Evolutionary conservation across 805 yeast genomes (phyloP).

Genomic region (Starmerella floris): DNA sequence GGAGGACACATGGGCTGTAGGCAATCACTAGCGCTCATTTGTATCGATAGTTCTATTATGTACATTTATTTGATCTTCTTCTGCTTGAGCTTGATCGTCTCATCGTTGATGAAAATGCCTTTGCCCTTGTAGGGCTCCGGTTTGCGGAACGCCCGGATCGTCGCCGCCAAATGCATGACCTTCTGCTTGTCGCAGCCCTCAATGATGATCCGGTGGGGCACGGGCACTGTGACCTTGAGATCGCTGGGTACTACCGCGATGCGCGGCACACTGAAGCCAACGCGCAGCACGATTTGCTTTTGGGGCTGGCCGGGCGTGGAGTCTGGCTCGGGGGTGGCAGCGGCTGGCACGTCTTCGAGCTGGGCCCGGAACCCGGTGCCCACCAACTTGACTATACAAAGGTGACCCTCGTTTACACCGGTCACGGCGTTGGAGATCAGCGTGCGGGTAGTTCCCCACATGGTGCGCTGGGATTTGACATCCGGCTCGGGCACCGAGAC

Average conservation of each 20-base stretch:
- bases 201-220: slow-evolving; percentile 70
- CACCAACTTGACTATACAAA: slow-evolving; percentile 71
- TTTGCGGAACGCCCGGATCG: slow-evolving; percentile 70
- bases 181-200: slow-evolving; percentile 84
- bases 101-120: slow-evolving; percentile 85
- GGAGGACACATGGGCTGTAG: too few relatives aligned
- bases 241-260: slow-evolving; percentile 67
- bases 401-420: slow-evolving; percentile 90
- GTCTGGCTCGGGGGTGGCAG: neutral
- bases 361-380: slow-evolving; percentile 96
- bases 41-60: too few relatives aligned
- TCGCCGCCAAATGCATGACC: slow-evolving; percentile 78
- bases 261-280: slow-evolving; percentile 76
- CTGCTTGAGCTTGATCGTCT: slow-evolving; percentile 78
- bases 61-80: slow-evolving; percentile 69
- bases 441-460: slow-evolving; percentile 93
- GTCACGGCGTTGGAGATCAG: slow-evolving; percentile 59
- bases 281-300: slow-evolving; percentile 57
- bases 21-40: too few relatives aligned
- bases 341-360: slow-evolving; percentile 24
- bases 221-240: slow-evolving; percentile 59
- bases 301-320: slow-evolving; percentile 35
- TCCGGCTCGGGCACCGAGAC: slow-evolving; percentile 47
- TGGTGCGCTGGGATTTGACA: slow-evolving; percentile 57
- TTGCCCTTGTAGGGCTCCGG: slow-evolving; percentile 99